Percentiles rank a stretch among this genome's conserved stretches.
phyloP scores from a whole-genome alignment of 1,284 basidiomycete species.

The Mycena citricolor region DNA sequence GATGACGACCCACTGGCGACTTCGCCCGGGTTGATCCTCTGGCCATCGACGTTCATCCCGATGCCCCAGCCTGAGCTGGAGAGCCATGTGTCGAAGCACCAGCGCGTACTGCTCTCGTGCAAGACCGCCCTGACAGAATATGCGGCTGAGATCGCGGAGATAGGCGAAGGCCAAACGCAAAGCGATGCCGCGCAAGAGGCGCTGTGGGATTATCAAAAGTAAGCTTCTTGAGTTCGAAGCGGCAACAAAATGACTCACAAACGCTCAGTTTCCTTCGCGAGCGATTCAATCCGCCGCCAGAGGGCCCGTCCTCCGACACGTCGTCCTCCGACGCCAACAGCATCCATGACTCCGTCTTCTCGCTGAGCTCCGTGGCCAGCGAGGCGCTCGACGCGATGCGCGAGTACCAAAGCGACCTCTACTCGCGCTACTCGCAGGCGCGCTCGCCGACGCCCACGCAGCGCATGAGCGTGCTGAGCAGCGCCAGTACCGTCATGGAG shows the following conservation, averaged over 20 bases:
- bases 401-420: conserved; percentile 40
- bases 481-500: too few relatives aligned
- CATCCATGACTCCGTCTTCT: conserved; percentile 27
- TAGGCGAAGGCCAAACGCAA: conserved; percentile 29
- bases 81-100: conserved; percentile 36
- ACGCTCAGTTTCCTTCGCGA: conserved; percentile 40
- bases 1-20: conserved; percentile 27
- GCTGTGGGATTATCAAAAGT: conserved; percentile 41
- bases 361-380: conserved; percentile 32
- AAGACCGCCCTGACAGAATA: conserved; percentile 35
- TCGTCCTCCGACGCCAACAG: conserved; percentile 26
- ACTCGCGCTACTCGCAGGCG: too few relatives aligned
- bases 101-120: conserved; percentile 33
- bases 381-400: conserved; percentile 35
- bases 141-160: conserved; percentile 34
- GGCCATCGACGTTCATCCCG: conserved; percentile 38
- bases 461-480: too few relatives aligned
- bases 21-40: conserved; percentile 35
- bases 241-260: too few relatives aligned
- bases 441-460: too few relatives aligned
- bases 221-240: conserved; percentile 3
- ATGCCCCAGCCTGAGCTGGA: conserved; percentile 35
- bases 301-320: conserved; percentile 19
- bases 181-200: conserved; percentile 38
- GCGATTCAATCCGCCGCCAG: conserved; percentile 32